Conservation (phyloP, 345 rosid species). For the Syzygium aqueum region DNA sequence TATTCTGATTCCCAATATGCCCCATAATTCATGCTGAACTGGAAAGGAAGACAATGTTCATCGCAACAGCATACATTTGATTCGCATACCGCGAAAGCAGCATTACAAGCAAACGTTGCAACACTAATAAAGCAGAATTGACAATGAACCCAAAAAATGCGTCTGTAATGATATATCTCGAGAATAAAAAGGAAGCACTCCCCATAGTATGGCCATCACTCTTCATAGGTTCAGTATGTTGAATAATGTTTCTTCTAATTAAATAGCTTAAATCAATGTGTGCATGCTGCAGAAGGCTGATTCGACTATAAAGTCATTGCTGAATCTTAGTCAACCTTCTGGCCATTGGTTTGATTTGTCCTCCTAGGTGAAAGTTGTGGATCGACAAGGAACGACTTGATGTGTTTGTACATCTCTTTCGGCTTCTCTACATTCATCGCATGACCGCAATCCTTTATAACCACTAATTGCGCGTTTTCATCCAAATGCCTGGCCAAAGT, state of each 20-base stretch:
- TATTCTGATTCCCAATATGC: background rate
- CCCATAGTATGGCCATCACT: background rate
- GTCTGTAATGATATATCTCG: background rate
- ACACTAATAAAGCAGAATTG: background rate
- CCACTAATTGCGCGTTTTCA: background rate
- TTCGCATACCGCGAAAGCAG: background rate
- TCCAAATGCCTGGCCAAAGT: constrained; percentile 5
- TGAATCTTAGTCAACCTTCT: background rate
- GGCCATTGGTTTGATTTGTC: background rate
- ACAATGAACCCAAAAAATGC: background rate
- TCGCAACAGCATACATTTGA: background rate
- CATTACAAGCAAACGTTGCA: background rate
- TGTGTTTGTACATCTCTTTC: constrained; percentile 7
- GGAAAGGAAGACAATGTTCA: background rate
- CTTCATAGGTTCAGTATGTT: background rate
- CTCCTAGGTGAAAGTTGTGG: background rate
- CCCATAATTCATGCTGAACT: background rate
- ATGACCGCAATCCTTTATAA: constrained; percentile 11
- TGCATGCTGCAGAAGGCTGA: background rate
- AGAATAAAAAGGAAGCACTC: background rate
- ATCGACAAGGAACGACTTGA: constrained; percentile 1
- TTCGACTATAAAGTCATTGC: background rate
- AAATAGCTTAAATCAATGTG: background rate
- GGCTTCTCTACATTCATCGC: constrained; percentile 8
- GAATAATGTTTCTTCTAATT: background rate